These are phyloP conservation scores for Spatholobus suberectus DNA, from an alignment of 306 rosid species.

Conservation along the genomic window DNA sequence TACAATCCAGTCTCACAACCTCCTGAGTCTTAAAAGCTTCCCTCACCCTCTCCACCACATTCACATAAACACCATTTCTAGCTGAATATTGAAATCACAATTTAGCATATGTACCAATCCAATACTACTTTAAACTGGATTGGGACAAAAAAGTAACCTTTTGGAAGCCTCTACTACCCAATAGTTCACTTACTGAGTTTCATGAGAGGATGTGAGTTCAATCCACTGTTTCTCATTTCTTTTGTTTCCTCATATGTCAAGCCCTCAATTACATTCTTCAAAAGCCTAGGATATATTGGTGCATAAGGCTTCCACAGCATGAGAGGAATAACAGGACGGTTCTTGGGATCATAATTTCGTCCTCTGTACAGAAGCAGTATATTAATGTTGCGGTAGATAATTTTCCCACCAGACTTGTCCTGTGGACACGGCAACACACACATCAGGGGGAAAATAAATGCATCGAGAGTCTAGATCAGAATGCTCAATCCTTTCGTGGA, in stretches of 20 bases:
- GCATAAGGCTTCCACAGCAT: constrained; percentile 98
- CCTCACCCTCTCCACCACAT: constrained; percentile 77
- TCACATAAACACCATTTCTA: constrained; percentile 89
- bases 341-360: constrained; percentile 73
- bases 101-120: not conserved
- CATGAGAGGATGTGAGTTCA: constrained; percentile 67
- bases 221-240: constrained; percentile 79
- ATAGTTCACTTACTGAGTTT: constrained; percentile 76
- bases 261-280: constrained; percentile 73
- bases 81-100: constrained; percentile 57
- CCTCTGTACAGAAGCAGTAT: constrained; percentile 80
- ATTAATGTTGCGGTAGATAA: constrained; percentile 71
- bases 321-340: constrained; percentile 71
- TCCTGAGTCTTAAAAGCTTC: constrained; percentile 78
- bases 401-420: constrained; percentile 87
- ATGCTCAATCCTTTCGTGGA: not conserved
- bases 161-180: not conserved
- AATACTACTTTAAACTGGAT: constrained; percentile 12
- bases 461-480: constrained; percentile 19
- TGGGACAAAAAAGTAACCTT: not conserved
- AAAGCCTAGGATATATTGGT: constrained; percentile 90
- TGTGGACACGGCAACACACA: constrained; percentile 51
- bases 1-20: constrained; percentile 86
- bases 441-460: constrained; percentile 34
- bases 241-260: constrained; percentile 72